Evolutionary conservation across 2,329 filamentous ascomycete genomes (phyloP).

Genomic region (Ceratocystis destructans): DNA sequence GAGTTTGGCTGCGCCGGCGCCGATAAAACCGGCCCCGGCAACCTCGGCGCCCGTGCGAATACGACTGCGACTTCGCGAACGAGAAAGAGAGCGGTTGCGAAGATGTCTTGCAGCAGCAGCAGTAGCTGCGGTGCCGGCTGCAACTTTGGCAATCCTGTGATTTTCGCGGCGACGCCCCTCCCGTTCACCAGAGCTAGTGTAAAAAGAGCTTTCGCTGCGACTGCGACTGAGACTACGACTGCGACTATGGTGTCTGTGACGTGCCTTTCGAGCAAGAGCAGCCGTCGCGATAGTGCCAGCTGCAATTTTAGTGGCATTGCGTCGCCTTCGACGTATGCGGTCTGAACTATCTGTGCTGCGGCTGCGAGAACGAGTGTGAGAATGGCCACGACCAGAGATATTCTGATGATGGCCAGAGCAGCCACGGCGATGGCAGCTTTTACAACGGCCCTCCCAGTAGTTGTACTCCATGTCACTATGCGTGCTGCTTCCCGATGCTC

Average conservation of each 20-base stretch:
- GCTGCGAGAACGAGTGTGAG: slow-evolving; percentile 27
- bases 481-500: not conserved
- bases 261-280: slow-evolving; percentile 31
- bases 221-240: slow-evolving; percentile 35
- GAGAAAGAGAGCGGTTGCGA: slow-evolving; percentile 31
- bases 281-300: slow-evolving; percentile 33
- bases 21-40: slow-evolving; percentile 45
- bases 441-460: not conserved
- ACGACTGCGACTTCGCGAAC: slow-evolving; percentile 26
- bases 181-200: not conserved
- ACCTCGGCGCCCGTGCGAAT: slow-evolving; percentile 42
- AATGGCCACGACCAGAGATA: not conserved
- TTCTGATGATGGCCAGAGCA: not conserved
- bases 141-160: slow-evolving; percentile 42
- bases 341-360: slow-evolving; percentile 19
- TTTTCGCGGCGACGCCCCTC: slow-evolving; percentile 5
- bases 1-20: slow-evolving; percentile 46
- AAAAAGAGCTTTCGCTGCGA: slow-evolving; percentile 13
- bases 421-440: not conserved
- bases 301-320: slow-evolving; percentile 43
- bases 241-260: slow-evolving; percentile 34
- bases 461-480: not conserved
- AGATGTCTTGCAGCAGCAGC: slow-evolving; percentile 46
- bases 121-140: slow-evolving; percentile 42
- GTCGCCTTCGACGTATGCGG: not conserved